These are phyloP conservation scores for Themeda triandra DNA, from an alignment of 176 grass and related monocot species.

Conservation along the genomic window DNA sequence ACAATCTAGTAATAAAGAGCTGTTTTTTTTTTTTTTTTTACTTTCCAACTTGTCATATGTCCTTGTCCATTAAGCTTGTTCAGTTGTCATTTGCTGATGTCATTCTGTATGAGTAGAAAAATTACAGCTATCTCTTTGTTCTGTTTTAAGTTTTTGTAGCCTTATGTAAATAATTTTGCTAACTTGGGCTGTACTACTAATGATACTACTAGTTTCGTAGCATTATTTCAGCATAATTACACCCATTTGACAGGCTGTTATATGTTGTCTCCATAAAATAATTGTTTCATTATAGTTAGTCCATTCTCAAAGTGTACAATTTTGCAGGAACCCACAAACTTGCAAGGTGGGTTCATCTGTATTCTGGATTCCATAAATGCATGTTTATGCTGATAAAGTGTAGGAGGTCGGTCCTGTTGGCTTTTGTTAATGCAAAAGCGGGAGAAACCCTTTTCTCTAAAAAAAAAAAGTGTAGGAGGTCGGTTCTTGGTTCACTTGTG, in stretches of 20 bases:
- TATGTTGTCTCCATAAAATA: not conserved
- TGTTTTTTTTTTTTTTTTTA: not conserved
- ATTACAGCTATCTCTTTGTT: not conserved
- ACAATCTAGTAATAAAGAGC: not conserved
- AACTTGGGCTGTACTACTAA: not conserved
- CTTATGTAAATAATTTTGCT: not conserved
- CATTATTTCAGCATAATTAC: not conserved
- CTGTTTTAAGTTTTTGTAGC: not conserved
- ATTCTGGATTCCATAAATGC: not conserved
- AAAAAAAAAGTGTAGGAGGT: not conserved
- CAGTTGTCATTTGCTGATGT: not conserved
- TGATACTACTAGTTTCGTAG: not conserved
- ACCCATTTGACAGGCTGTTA: not conserved
- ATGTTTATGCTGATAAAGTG: not conserved
- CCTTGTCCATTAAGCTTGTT: slow-evolving; percentile 1
- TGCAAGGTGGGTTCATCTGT: not conserved
- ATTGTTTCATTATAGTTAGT: not conserved
- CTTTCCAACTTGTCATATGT: not conserved
- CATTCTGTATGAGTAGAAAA: not conserved
- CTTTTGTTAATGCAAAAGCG: too few species aligned
- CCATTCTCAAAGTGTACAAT: slow-evolving; percentile 1
- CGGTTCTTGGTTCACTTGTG: not conserved
- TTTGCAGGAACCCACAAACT: not conserved
- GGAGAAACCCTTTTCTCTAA: too few species aligned
- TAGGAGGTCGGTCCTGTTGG: too few species aligned